phyloP scores from a whole-genome alignment of 148 eudicot genomes.

The Talinum fruticosum region DNA sequence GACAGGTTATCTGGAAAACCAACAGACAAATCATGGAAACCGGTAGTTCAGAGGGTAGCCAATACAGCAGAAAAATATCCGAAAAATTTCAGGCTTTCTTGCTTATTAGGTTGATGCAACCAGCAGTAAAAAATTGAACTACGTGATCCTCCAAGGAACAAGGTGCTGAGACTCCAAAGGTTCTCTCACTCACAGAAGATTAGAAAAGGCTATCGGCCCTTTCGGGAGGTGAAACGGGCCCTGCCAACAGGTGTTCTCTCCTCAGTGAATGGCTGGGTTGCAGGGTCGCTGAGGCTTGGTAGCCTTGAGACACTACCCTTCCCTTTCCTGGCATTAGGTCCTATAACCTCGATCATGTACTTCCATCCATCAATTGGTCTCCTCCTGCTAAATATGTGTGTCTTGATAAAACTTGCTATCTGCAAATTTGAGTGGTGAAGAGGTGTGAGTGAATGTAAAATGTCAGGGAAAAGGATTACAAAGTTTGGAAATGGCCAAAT shows the following conservation, averaged over 20 bases:
- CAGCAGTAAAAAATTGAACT: neutral
- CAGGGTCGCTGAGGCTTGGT: constrained; percentile 77
- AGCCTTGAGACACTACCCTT: constrained; percentile 81
- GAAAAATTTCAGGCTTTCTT: neutral
- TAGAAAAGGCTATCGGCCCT: constrained; percentile 45
- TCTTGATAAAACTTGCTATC: constrained; percentile 97
- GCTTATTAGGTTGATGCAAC: neutral
- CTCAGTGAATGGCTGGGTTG: constrained; percentile 87
- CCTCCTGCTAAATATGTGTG: constrained; percentile 94
- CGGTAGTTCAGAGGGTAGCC: neutral
- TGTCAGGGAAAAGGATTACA: neutral
- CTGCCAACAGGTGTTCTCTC: constrained; percentile 42
- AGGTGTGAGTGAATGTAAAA: neutral
- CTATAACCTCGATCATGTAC: constrained; percentile 94
- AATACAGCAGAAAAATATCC: neutral
- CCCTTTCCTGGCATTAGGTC: constrained; percentile 91
- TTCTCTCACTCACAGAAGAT: neutral
- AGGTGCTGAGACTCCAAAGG: neutral
- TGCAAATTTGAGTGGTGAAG: constrained; percentile 28
- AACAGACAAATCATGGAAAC: neutral
- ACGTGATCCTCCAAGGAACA: neutral
- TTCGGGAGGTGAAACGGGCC: constrained; percentile 29
- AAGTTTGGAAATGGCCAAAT: neutral
- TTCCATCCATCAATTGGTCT: constrained; percentile 98
- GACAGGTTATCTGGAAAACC: neutral